Evolutionary conservation across 1,139 yeast genomes (phyloP), one percentile per base, ranked within the genome.

Genomic region (Fermentozyma sake): DNA sequence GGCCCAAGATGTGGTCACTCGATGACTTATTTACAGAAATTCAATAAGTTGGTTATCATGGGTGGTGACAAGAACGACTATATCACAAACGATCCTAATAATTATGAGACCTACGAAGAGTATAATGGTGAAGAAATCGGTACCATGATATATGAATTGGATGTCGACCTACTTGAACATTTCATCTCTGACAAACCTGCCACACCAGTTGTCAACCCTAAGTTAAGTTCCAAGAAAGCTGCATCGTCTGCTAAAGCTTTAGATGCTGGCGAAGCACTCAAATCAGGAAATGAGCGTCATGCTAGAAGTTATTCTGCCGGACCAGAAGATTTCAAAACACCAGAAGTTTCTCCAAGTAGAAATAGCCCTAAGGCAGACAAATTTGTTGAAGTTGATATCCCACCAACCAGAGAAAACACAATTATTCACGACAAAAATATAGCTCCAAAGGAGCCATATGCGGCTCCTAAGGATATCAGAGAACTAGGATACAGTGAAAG

Each of bases 1-100:
- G 82, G 89, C 24, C 78, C 94, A 12, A 75, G 96, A 43, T 84
- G 94, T 38, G 98, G 98, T n/a, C 98, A 91, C 55, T 77, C 96
- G 7, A 66, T 91, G 64, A 79, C 96, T 2, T 75, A 80, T 33
- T 67, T 72, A 33, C 61, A 83, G 28, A 73, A 65, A 27, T 74
- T 72, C 36, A 76, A 84, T 48, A 84, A 80, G 53, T 54, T 91
- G 29, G 52, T 89, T 15, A 76, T 91, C 13, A 80, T 93, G 84
- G 98, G 98, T 24, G 98, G 98, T 35, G 95, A 86, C 52, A 72
- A 78, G 39, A 75, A 78, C 41, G 84, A 78, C 46, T 76, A 62
- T 37, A 64, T 66, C 25, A 47, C 44, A 26, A 48, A 51, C 15
- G 64, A 62, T 33, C 55, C 59, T n/a, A 41, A 44, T 23, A 60